phyloP scores from a whole-genome alignment of 495 filamentous ascomycete genomes.

The Cercophora newfieldiana region DNA sequence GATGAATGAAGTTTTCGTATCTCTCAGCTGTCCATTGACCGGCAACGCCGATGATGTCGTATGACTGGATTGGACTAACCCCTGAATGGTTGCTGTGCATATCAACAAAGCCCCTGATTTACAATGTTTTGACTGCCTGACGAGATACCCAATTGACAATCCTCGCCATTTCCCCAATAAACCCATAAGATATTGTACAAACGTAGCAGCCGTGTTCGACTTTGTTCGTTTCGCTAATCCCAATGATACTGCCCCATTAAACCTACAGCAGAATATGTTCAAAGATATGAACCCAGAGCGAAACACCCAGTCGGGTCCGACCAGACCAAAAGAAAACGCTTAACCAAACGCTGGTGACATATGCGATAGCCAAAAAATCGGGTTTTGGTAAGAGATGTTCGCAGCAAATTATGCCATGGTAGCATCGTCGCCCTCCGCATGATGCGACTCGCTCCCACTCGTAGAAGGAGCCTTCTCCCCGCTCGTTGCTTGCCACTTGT shows the following conservation, averaged over 20 bases:
- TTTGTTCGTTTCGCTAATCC: not conserved
- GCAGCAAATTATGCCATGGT: not conserved
- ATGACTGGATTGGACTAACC: not conserved
- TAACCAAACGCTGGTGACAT: not conserved
- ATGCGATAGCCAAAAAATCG: not conserved
- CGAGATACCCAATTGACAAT: not conserved
- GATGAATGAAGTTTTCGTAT: too few species aligned
- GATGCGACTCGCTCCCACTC: conserved; percentile 9
- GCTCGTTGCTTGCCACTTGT: conserved; percentile 23
- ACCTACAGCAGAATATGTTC: not conserved
- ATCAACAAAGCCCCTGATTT: not conserved
- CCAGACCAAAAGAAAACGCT: not conserved
- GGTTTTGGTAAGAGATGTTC: too few species aligned
- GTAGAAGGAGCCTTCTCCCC: conserved; percentile 6
- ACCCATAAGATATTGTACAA: not conserved
- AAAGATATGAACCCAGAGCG: too few species aligned
- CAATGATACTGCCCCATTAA: not conserved
- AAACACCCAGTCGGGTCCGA: too few species aligned
- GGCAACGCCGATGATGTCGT: not conserved
- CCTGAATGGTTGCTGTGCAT: not conserved
- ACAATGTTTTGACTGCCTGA: not conserved
- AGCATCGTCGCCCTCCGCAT: conserved; percentile 12
- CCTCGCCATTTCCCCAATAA: too few species aligned
- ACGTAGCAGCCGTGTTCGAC: not conserved
- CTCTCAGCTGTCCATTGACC: not conserved